phyloP scores from a whole-genome alignment of 495 filamentous ascomycete genomes.

The Xylaria grammica region DNA sequence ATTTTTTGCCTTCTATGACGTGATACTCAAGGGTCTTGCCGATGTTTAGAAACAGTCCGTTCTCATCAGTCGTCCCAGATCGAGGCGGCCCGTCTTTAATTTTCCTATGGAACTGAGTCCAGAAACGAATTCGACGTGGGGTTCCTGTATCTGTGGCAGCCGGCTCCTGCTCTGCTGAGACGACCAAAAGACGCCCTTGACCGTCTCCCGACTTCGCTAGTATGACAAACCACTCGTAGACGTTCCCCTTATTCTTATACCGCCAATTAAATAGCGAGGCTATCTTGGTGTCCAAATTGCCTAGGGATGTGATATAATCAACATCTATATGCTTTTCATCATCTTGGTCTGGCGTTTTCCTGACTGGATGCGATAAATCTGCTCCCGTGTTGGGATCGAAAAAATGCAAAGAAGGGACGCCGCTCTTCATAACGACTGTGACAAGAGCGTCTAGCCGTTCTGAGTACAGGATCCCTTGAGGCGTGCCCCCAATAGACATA shows the following conservation, averaged over 20 bases:
- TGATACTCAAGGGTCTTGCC: slow-evolving; percentile 52
- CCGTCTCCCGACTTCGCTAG: slow-evolving; percentile 42
- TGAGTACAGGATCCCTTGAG: slow-evolving; percentile 60
- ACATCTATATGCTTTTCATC: slow-evolving; percentile 22
- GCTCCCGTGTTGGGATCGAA: slow-evolving; percentile 53
- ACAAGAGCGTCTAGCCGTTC: slow-evolving; percentile 56
- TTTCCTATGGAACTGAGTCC: slow-evolving; percentile 49
- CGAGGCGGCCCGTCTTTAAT: slow-evolving; percentile 44
- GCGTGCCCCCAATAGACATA: slow-evolving; percentile 53
- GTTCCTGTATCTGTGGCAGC: slow-evolving; percentile 11
- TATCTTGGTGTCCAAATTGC: slow-evolving; percentile 45
- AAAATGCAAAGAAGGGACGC: slow-evolving; percentile 48
- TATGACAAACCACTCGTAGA: slow-evolving; percentile 49
- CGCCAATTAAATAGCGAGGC: slow-evolving; percentile 53
- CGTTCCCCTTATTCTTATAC: slow-evolving; percentile 41
- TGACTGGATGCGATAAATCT: slow-evolving; percentile 46
- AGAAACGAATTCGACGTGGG: slow-evolving; percentile 45
- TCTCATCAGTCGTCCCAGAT: slow-evolving; percentile 46
- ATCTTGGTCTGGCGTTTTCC: slow-evolving; percentile 35
- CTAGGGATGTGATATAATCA: slow-evolving; percentile 49
- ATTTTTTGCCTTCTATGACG: slow-evolving; percentile 51
- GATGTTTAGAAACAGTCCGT: slow-evolving; percentile 53
- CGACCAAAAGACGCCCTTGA: slow-evolving; percentile 51
- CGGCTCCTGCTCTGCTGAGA: slow-evolving; percentile 43
- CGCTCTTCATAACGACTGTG: slow-evolving; percentile 49